Base-by-base conservation (phyloP, 2,329 filamentous ascomycete species). In the Chrysoporthe austroafricana region DNA sequence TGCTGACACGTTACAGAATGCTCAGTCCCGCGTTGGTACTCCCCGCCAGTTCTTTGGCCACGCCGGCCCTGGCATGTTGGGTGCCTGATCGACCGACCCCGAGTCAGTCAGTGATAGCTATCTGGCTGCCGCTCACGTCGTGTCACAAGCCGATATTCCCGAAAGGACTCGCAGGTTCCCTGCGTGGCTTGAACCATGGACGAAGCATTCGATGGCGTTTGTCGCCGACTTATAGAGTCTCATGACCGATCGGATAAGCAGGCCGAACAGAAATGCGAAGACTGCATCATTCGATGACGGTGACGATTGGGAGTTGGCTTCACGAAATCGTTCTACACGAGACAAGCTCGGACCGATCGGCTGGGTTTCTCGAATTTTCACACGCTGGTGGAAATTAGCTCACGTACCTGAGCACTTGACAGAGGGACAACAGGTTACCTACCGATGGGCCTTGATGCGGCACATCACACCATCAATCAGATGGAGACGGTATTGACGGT, bases 51-150 rank as follows among this genome's bases (percentile, higher is more conserved):
- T 82, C 74, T 88, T 48, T 48, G 43, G 88, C 73, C 56, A 59
- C 34, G 63, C 48, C 36, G 85, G 86, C 39, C 83, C 86, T 66
- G 86, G 86, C 65, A 86, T 87, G 82, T 84, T 86, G 67, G 84
- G 84, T 69, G 86, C 83, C 75, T 89, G 82, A 81, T 43, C 68
- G 59, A 68, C 59, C 68, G 66, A 65, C 57, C 54, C 57, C 75
- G 76, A 71, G 70, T 71, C 62, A 59, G 70, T 46, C 62, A 59
- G 70, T 46, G 70, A 68, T 63, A 60, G 68, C 62, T 42, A 39
- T 46, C 43, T 59, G 44, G 63, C 61, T 63, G 62, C 48, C 64
- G 61, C 65, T 34, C 21, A 60, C 58, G 59, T 70, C 54, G 68
- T 66, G 64, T 50, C 26, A 46, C 43, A 65, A 39, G 62, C 62